These are phyloP conservation scores for Malassezia dermatis DNA, from an alignment of 1,284 basidiomycete genomes.

Conservation along the genomic window DNA sequence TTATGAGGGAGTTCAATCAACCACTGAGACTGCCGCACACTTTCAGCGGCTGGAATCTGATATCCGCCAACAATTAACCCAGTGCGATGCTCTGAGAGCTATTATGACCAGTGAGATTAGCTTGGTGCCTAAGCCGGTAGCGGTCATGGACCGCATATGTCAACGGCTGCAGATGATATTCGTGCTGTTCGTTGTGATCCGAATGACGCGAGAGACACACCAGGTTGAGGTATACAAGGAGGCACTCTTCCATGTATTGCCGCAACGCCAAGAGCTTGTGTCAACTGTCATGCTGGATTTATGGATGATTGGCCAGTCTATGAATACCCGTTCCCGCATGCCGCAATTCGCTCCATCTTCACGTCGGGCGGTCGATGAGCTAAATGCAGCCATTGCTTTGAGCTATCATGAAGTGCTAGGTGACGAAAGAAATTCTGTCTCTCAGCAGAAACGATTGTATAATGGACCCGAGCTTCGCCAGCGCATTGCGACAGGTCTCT, in stretches of 20 bases:
- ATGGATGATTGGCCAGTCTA: constrained; percentile 50
- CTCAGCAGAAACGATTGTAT: background rate
- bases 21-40: constrained; percentile 17
- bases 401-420: constrained; percentile 11
- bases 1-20: constrained; percentile 19
- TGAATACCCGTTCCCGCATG: constrained; percentile 50
- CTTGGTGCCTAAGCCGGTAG: constrained; percentile 50
- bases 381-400: constrained; percentile 27
- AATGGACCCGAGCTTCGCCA: background rate
- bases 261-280: constrained; percentile 50
- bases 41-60: constrained; percentile 35
- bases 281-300: constrained; percentile 50
- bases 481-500: background rate
- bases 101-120: constrained; percentile 49
- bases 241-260: constrained; percentile 51
- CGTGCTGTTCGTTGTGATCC: constrained; percentile 49
- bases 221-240: constrained; percentile 45
- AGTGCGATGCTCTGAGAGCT: constrained; percentile 46
- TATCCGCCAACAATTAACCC: constrained; percentile 44
- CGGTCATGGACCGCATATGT: constrained; percentile 49
- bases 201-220: constrained; percentile 48
- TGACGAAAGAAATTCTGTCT: background rate
- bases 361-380: constrained; percentile 40
- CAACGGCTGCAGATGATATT: constrained; percentile 48
- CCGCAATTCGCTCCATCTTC: constrained; percentile 52